Conservation (phyloP, 192 early-diverging fungal genomes). For the Backusella tuberculispora region DNA sequence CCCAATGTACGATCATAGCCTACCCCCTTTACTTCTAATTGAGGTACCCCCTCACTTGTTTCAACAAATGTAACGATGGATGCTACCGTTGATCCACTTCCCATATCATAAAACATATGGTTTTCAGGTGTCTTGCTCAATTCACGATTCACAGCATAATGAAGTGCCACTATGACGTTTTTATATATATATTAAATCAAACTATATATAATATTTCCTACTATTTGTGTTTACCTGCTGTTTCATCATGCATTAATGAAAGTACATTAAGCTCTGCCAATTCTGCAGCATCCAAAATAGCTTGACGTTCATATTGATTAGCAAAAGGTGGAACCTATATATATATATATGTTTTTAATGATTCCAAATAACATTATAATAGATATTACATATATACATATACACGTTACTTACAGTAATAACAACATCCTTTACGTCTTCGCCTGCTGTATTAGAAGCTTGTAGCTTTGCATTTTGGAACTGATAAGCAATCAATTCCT, state of each 20-base stretch:
- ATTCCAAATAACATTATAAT: neutral
- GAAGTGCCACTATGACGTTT: conserved; percentile 71
- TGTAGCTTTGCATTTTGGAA: conserved; percentile 85
- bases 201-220: no score
- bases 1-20: conserved; percentile 88
- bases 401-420: conserved; percentile 69
- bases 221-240: conserved; percentile 64
- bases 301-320: conserved; percentile 87
- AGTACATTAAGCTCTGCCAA: conserved; percentile 84
- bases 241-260: conserved; percentile 90
- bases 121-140: conserved; percentile 68
- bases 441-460: conserved; percentile 76
- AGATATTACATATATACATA: neutral
- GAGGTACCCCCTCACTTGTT: conserved; percentile 63
- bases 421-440: conserved; percentile 83
- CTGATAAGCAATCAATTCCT: conserved; percentile 97
- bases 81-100: conserved; percentile 89
- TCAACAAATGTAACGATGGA: conserved; percentile 78
- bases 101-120: conserved; percentile 98
- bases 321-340: conserved; percentile 86
- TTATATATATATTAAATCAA: no score
- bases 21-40: conserved; percentile 81
- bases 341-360: conserved; percentile 2
- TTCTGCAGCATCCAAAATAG: conserved; percentile 90
- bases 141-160: conserved; percentile 81